phyloP scores from a whole-genome alignment of 257 asterid genomes.

The Leptodermis oblonga region DNA sequence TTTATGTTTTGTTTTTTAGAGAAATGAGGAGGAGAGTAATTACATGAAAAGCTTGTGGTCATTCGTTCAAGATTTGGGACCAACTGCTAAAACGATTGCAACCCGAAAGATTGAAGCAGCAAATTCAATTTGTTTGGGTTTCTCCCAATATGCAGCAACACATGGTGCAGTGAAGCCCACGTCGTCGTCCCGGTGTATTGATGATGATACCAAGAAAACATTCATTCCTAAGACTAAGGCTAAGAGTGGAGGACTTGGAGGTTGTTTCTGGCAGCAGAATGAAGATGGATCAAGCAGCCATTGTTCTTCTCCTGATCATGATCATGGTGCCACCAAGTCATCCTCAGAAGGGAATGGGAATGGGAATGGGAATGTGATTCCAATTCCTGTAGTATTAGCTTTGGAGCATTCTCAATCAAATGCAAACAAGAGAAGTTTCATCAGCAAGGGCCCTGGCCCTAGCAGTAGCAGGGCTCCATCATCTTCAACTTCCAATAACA shows the following conservation, averaged over 20 bases:
- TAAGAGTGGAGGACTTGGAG: too few relatives aligned
- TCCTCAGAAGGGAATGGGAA: slow-evolving; percentile 16
- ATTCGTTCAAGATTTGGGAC: slow-evolving; percentile 61
- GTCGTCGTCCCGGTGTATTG: too few relatives aligned
- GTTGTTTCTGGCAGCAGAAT: too few relatives aligned
- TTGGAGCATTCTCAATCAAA: slow-evolving; percentile 37
- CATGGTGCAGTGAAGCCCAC: too few relatives aligned
- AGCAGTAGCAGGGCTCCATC: too few relatives aligned
- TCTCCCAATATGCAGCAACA: too few relatives aligned
- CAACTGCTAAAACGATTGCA: slow-evolving; percentile 59
- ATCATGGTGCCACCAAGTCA: too few relatives aligned
- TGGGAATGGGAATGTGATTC: slow-evolving; percentile 35
- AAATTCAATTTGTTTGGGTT: neutral
- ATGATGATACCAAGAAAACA: too few relatives aligned
- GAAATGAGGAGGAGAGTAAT: slow-evolving; percentile 33
- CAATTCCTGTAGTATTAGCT: slow-evolving; percentile 69
- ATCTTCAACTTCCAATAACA: neutral
- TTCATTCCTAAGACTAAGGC: too few relatives aligned
- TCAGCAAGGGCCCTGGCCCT: neutral
- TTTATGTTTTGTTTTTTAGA: too few relatives aligned
- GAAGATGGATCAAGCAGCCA: too few relatives aligned
- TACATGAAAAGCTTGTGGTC: slow-evolving; percentile 60
- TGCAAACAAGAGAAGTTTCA: slow-evolving; percentile 29
- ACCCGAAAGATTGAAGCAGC: slow-evolving; percentile 35
- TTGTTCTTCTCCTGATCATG: too few relatives aligned